A percentile compares a stretch with the other conserved stretches of the same genome.
Conservation (phyloP, 2,329 filamentous ascomycete genomes). For the Diaporthe australafricana region DNA sequence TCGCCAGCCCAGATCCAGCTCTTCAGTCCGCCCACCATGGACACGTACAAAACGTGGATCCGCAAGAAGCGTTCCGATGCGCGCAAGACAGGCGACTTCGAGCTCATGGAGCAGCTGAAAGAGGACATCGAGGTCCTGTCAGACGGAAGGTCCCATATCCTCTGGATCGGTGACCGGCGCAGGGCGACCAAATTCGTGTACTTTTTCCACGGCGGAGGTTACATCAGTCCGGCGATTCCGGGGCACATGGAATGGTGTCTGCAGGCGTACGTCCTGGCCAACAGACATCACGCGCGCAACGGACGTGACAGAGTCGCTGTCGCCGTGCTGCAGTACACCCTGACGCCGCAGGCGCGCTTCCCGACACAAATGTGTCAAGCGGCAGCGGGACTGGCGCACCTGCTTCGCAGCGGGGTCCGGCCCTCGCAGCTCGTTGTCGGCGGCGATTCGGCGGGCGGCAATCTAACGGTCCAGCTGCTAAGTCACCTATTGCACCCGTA, state of each 20-base stretch:
- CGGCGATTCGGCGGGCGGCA: constrained; percentile 52
- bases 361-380: constrained; percentile 49
- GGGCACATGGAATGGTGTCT: constrained; percentile 36
- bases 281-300: neutral
- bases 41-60: constrained; percentile 26
- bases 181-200: constrained; percentile 29
- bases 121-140: constrained; percentile 31
- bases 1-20: constrained; percentile 31
- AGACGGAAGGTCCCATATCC: constrained; percentile 26
- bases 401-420: constrained; percentile 45
- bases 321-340: constrained; percentile 50
- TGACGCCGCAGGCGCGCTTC: constrained; percentile 45
- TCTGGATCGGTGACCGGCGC: constrained; percentile 35
- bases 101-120: constrained; percentile 28
- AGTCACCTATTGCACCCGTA: constrained; percentile 49
- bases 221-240: constrained; percentile 27
- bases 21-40: constrained; percentile 13
- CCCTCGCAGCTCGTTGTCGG: constrained; percentile 49
- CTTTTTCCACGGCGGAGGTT: constrained; percentile 36
- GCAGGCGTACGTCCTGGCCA: constrained; percentile 32
- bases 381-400: constrained; percentile 45
- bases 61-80: neutral
- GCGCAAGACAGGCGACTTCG: neutral
- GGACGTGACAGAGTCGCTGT: constrained; percentile 44
- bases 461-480: constrained; percentile 48